Evolutionary conservation across 2,329 filamentous ascomycete species (phyloP).

Genomic region (Arachnopeziza araneosa): DNA sequence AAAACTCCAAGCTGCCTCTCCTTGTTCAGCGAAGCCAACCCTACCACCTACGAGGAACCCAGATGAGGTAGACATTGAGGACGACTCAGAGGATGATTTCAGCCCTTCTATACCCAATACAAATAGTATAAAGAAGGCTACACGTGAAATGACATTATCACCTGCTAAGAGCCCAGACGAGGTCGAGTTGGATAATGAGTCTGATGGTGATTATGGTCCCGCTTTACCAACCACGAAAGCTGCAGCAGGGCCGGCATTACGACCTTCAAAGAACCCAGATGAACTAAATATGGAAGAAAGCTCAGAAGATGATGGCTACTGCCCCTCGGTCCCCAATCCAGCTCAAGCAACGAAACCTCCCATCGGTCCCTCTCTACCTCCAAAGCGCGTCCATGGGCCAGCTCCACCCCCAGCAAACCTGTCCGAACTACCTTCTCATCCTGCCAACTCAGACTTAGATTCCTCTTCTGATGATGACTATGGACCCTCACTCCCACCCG

Average conservation of each 20-base stretch:
- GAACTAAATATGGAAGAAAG: conserved; percentile 42
- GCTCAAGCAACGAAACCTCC: conserved; percentile 6
- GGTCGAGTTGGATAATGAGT: conserved; percentile 40
- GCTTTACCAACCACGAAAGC: conserved; percentile 7
- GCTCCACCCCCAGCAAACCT: conserved; percentile 39
- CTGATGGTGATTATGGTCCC: conserved; percentile 31
- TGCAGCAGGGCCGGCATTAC: conserved; percentile 24
- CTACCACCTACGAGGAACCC: conserved; percentile 33
- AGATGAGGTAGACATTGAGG: conserved; percentile 43
- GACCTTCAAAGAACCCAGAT: conserved; percentile 29
- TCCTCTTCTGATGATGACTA: conserved; percentile 44
- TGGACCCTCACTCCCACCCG: conserved; percentile 52
- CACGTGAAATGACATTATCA: conserved; percentile 27
- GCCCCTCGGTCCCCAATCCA: conserved; percentile 20
- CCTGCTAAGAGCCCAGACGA: conserved; percentile 34
- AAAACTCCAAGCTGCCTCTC: conserved; percentile 36
- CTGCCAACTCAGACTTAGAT: conserved; percentile 26
- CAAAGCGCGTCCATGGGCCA: conserved; percentile 33
- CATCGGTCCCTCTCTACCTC: conserved; percentile 6
- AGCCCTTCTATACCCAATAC: conserved; percentile 13
- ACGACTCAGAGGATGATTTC: conserved; percentile 35
- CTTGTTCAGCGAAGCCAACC: conserved; percentile 21
- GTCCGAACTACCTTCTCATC: conserved; percentile 32
- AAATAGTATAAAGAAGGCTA: conserved; percentile 4
- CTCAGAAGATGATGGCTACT: conserved; percentile 29